Base-by-base conservation (phyloP, 306 rosid genomes). In the Canavalia gladiata region DNA sequence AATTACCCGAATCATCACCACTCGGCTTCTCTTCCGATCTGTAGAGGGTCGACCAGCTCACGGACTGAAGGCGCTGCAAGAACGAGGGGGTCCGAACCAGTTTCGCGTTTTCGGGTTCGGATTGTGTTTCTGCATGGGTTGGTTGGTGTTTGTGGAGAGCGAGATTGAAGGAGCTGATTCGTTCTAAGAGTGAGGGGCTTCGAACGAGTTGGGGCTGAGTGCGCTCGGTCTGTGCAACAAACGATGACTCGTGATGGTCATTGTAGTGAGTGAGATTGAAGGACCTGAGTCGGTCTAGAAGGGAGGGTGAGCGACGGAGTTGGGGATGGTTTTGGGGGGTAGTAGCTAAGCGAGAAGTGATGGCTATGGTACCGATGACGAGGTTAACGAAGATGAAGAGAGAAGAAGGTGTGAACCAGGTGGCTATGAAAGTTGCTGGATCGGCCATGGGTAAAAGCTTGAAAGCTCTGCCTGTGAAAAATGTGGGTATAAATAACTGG, bases 311-410 rank as follows among this genome's bases (percentile, higher is more conserved):
- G 11, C 89, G 88, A 31, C 0, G 41, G 55, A 81, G 90, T n/a
- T 49, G 88, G 1, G 41, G 82, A 72, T 29, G 75, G 37, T 55
- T 72, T 28, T 31, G 77, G 46, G 79, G 62, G 49, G 88, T 1
- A 18, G 79, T 18, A 66, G 8, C 1, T 57, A 86, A 79, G 30
- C 86, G 92, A 29, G 92, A 72, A 71, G 69, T 79, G 83, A 95
- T 42, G 31, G 80, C 70, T 47, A 95, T 85, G 86, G 88, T 85
- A 35, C 74, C 88, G 68, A 94, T 92, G 50, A 84, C 87, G 82
- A 94, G 84, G 97, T 95, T 95, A 67, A 93, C 18, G 65, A 93
- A 1, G 85, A 95, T 30, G 90, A 93, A 95, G 12, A 95, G 89
- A 30, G 85, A 79, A 52, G 88, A 72, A 9, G 96, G 92, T 2